Percentiles rank a stretch among this genome's conserved stretches.
Evolutionary conservation across 768 basidiomycete species (phyloP).

Genomic region (Amanita pseudoporphyria): DNA sequence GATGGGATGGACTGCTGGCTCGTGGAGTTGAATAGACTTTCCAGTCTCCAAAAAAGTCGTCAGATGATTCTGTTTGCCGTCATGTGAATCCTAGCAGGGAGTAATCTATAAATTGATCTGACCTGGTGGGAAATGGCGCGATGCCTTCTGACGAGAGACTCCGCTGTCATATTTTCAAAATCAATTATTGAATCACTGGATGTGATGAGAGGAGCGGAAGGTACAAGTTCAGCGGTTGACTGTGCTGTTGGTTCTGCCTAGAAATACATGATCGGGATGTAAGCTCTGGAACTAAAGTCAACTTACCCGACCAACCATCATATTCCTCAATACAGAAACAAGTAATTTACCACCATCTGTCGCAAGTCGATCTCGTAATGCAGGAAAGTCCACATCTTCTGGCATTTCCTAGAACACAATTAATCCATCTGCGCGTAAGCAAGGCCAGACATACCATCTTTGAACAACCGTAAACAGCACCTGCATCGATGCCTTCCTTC

Average conservation of each 20-base stretch:
- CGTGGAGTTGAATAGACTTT: constrained; percentile 33
- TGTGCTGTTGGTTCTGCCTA: constrained; percentile 47
- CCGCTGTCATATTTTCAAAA: constrained; percentile 48
- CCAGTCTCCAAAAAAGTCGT: constrained; percentile 22
- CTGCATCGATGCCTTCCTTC: constrained; percentile 68
- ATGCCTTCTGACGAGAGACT: constrained; percentile 41
- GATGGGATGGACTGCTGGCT: constrained; percentile 16
- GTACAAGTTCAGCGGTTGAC: constrained; percentile 20
- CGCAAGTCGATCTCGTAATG: constrained; percentile 51
- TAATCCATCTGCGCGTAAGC: neutral
- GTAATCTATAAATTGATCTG: neutral
- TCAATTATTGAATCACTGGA: constrained; percentile 42
- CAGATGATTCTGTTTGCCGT: constrained; percentile 20
- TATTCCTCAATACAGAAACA: constrained; percentile 57
- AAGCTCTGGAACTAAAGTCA: neutral
- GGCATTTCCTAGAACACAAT: constrained; percentile 38
- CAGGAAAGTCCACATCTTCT: constrained; percentile 37
- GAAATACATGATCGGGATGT: neutral
- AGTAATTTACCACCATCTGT: constrained; percentile 58
- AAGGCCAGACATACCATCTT: constrained; percentile 38
- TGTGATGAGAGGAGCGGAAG: constrained; percentile 53
- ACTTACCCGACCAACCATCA: constrained; percentile 44
- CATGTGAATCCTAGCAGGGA: neutral
- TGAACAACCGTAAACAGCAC: constrained; percentile 51
- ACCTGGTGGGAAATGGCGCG: constrained; percentile 69